These are phyloP conservation scores for Rhizophora apiculata DNA, from an alignment of 345 rosid genomes.

Conservation along the genomic window DNA sequence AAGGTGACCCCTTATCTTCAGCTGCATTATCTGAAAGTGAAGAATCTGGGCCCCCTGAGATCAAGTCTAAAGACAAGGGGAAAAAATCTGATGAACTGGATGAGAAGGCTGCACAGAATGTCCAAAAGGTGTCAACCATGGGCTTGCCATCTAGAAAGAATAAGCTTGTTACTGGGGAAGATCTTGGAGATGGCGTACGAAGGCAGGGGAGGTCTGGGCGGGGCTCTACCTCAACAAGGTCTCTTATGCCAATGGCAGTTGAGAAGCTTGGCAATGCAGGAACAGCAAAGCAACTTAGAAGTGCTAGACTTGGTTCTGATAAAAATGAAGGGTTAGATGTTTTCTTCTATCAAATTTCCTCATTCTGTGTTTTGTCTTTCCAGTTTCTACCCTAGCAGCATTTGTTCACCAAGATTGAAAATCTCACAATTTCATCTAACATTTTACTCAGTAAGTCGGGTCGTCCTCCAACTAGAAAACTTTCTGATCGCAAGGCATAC, in stretches of 20 bases:
- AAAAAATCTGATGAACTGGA: constrained; percentile 72
- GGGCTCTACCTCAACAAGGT: constrained; percentile 57
- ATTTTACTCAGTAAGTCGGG: constrained; percentile 73
- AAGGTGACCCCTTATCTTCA: constrained; percentile 67
- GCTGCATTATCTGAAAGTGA: constrained; percentile 88
- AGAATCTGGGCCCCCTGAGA: constrained; percentile 77
- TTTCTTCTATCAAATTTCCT: constrained; percentile 15
- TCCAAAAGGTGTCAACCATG: constrained; percentile 57
- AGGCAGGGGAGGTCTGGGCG: constrained; percentile 90
- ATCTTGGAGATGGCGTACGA: constrained; percentile 67
- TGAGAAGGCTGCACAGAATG: constrained; percentile 59
- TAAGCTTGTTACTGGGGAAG: constrained; percentile 61
- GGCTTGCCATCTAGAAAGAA: constrained; percentile 69
- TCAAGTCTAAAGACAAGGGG: constrained; percentile 64
- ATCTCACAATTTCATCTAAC: constrained; percentile 28
- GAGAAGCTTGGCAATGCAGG: constrained; percentile 71
- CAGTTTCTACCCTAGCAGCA: background rate
- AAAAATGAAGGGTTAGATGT: constrained; percentile 69
- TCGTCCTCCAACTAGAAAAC: constrained; percentile 88
- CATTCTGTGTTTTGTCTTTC: constrained; percentile 3
- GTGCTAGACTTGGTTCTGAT: constrained; percentile 64
- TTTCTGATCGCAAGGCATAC: constrained; percentile 84
- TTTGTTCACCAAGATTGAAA: constrained; percentile 7
- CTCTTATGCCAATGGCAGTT: constrained; percentile 51
- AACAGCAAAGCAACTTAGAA: constrained; percentile 80